Evolutionary conservation across 2,329 filamentous ascomycete species (phyloP), one percentile per base, ranked within the genome.

Genomic region (Leptographium flavum): DNA sequence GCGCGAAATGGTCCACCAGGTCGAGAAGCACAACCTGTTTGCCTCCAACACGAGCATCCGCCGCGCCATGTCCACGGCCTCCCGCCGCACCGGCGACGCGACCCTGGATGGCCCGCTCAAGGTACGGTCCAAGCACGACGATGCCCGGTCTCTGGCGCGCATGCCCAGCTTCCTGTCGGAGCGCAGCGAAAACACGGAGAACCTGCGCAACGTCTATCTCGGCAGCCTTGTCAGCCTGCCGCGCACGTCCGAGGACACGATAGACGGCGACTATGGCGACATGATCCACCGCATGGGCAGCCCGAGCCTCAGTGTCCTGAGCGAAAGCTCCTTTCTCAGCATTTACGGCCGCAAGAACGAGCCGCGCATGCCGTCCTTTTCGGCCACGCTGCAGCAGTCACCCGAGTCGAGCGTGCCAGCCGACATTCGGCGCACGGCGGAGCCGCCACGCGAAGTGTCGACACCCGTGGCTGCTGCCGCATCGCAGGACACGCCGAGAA

Each of bases 131-230:
- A 50, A 48, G 27, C 45, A 53, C 13, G 59, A 62, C 17, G 60
- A 65, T 47, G 50, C 51, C 38, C 67, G 60, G 44, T 54, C 54
- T 9, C 60, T 81, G 42, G 63, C 65, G 9, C 69, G 74, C 11
- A 77, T 81, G 74, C 77, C 77, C 1, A 81, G 76, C 47, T 81
- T 81, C 52, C 54, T 81, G 9, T 79, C 76, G 0, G 77, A 81
- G 17, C 63, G 60, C 27, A 78, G 66, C 53, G 72, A 73, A 49
- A 70, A 69, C 19, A 77, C 76, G 0, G 74, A 78, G 53, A 78
- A 77, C 47, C 59, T 81, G 42, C 69, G 76, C 42, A 76, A 70
- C 46, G 68, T 79, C 8, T 78, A 80, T 43, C 61, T 78, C 3
- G 68, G 68, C 33, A 79, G 72, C 52, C 56, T 70, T 6, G 53